These are phyloP conservation scores for Exophiala aquamarina DNA, from an alignment of 2,329 filamentous ascomycete species.

Conservation along the genomic window DNA sequence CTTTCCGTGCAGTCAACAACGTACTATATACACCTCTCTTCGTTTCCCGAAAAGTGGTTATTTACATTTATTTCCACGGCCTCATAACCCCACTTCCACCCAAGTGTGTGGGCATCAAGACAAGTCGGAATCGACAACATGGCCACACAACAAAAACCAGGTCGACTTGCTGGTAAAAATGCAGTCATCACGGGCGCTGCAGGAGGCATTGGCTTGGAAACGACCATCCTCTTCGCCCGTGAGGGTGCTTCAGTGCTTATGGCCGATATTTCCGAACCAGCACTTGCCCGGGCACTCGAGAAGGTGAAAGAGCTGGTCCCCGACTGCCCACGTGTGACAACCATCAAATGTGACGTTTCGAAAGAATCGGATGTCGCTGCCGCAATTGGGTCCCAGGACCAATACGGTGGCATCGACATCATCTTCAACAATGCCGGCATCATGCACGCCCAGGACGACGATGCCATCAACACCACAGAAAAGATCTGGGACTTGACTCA, in stretches of 20 bases:
- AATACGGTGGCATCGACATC: conserved; percentile 84
- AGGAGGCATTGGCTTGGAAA: conserved; percentile 92
- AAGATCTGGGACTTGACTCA: conserved; percentile 93
- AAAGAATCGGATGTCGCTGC: conserved; percentile 77
- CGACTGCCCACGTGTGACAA: conserved; percentile 45
- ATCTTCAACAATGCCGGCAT: conserved; percentile 98
- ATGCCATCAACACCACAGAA: conserved; percentile 81
- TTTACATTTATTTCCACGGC: too few species aligned
- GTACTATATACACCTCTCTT: too few species aligned
- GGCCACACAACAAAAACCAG: conserved; percentile 24
- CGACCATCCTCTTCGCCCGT: conserved; percentile 81
- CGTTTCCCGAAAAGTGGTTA: too few species aligned
- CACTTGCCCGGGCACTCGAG: conserved; percentile 71
- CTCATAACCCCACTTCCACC: too few species aligned
- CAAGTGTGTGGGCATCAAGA: too few species aligned
- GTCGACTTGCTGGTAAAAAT: conserved; percentile 64
- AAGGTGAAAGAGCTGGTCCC: conserved; percentile 76
- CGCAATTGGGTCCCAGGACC: conserved; percentile 71
- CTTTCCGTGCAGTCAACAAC: too few species aligned
- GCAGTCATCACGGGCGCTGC: conserved; percentile 40
- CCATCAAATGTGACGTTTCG: conserved; percentile 73
- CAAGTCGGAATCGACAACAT: conserved; percentile 1
- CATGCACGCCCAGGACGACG: conserved; percentile 82
- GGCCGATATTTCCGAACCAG: conserved; percentile 77
- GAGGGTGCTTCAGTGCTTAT: conserved; percentile 85